Conservation (phyloP, 495 filamentous ascomycete species). For the Recurvomyces mirabilis region DNA sequence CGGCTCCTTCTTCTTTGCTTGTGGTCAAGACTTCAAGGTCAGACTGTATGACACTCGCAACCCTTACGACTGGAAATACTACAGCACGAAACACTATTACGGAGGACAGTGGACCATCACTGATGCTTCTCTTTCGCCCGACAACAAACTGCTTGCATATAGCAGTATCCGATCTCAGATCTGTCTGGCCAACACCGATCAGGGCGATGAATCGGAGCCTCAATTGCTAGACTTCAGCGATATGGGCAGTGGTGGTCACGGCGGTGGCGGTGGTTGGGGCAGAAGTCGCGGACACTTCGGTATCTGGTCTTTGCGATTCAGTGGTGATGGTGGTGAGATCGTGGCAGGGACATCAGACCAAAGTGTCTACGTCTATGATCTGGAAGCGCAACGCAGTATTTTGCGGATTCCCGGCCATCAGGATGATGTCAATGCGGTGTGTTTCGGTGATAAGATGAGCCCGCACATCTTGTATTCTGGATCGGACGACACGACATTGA, state of each 20-base stretch:
- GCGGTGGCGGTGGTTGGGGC: conserved; percentile 19
- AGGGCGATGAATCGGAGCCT: conserved; percentile 65
- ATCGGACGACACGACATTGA: conserved; percentile 85
- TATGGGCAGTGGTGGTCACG: conserved; percentile 31
- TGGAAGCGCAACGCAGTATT: conserved; percentile 63
- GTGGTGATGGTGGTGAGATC: conserved; percentile 81
- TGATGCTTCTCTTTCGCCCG: conserved; percentile 81
- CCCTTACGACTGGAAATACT: conserved; percentile 89
- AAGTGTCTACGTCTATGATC: conserved; percentile 85
- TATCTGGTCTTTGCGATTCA: conserved; percentile 89
- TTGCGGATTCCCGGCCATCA: conserved; percentile 67
- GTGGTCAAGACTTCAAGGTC: conserved; percentile 82
- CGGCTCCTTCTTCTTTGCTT: conserved; percentile 96
- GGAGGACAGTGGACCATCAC: conserved; percentile 92
- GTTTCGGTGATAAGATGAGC: conserved; percentile 78
- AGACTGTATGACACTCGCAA: conserved; percentile 98
- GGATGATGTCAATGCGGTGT: conserved; percentile 93
- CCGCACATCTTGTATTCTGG: conserved; percentile 95
- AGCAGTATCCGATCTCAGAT: conserved; percentile 73
- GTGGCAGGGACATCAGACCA: conserved; percentile 75
- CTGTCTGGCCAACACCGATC: conserved; percentile 77
- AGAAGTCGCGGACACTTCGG: conserved; percentile 9
- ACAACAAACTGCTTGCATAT: conserved; percentile 84
- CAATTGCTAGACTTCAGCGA: conserved; percentile 62
- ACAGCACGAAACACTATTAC: conserved; percentile 81